Evolutionary conservation across 495 filamentous ascomycete species (phyloP), one percentile per base, ranked within the genome.

Genomic region (Aspergillus sparsus): DNA sequence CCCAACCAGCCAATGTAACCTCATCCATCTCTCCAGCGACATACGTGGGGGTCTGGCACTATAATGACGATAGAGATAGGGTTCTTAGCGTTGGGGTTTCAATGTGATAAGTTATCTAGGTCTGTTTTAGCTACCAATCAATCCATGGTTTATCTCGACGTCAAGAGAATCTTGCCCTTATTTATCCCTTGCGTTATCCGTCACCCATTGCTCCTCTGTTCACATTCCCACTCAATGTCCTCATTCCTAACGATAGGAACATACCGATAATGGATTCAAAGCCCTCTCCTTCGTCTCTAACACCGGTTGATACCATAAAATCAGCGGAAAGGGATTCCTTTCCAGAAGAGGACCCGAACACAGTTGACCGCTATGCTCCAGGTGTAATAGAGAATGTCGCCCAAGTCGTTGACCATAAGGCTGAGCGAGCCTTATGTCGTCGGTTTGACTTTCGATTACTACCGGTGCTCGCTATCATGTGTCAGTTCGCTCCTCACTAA

Each of bases 401-500:
- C 8, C 67, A 65, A 3, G 71, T 75, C 7, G 66, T 77, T 3
- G 75, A 79, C 56, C 74, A 76, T 52, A 68, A 77, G 55, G 84
- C 85, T 13, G 86, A 89, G 65, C 80, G 77, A 49, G 79, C 80
- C n/a, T 74, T 88, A 27, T 86, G 84, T 58, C 82, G 83, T 62
- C 84, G 83, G 52, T 88, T 88, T 53, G 86, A 89, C 64, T 65
- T 84, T 51, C 81, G 84, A 32, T 67, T 89, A 44, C 70, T 89
- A 10, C 86, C 86, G 0, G 80, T 87, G 5, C 64, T 89, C 46
- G 86, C 86, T 31, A 44, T 85, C 1, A 89, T 89, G 86, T 86
- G 82, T 80, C 68, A 66, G 76, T 68, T 66, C 56, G 55, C 16
- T 46, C 42, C 33, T 2, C 18, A 27, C 8, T 15, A 7, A 9